Conservation (phyloP, 768 basidiomycete genomes). For the Pisolithus microcarpus region DNA sequence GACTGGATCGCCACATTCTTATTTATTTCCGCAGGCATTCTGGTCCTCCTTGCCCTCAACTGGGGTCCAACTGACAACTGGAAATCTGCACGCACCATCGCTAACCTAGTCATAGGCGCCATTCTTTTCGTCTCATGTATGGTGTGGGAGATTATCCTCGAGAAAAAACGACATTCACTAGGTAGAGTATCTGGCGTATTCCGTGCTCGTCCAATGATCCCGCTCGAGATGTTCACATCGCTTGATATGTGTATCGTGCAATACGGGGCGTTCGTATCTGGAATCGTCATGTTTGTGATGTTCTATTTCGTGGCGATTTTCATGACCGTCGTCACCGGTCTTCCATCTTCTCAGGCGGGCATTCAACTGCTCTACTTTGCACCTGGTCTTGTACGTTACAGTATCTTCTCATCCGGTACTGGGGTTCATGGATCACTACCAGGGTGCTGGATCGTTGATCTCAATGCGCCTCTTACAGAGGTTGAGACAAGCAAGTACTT, state of each 20-base stretch:
- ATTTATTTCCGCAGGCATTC: slow-evolving; percentile 38
- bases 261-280: slow-evolving; percentile 33
- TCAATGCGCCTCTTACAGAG: slow-evolving; percentile 29
- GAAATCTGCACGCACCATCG: slow-evolving; percentile 39
- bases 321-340: slow-evolving; percentile 39
- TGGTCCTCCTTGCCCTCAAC: slow-evolving; percentile 43
- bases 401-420: background rate
- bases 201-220: slow-evolving; percentile 38
- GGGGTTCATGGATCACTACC: background rate
- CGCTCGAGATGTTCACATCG: slow-evolving; percentile 37
- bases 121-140: slow-evolving; percentile 35
- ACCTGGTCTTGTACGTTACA: slow-evolving; percentile 36
- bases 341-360: slow-evolving; percentile 34
- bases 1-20: slow-evolving; percentile 43
- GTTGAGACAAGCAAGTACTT: slow-evolving; percentile 29
- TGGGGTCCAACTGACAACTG: slow-evolving; percentile 42
- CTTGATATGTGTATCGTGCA: slow-evolving; percentile 35
- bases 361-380: slow-evolving; percentile 46
- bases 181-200: slow-evolving; percentile 11
- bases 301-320: slow-evolving; percentile 52
- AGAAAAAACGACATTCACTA: slow-evolving; percentile 12
- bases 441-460: slow-evolving; percentile 34
- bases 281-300: slow-evolving; percentile 45
- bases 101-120: slow-evolving; percentile 38
- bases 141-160: slow-evolving; percentile 37